Percentiles rank a stretch among this genome's conserved stretches.
Conservation (phyloP, 768 basidiomycete genomes). For the Naematelia aurantialba region DNA sequence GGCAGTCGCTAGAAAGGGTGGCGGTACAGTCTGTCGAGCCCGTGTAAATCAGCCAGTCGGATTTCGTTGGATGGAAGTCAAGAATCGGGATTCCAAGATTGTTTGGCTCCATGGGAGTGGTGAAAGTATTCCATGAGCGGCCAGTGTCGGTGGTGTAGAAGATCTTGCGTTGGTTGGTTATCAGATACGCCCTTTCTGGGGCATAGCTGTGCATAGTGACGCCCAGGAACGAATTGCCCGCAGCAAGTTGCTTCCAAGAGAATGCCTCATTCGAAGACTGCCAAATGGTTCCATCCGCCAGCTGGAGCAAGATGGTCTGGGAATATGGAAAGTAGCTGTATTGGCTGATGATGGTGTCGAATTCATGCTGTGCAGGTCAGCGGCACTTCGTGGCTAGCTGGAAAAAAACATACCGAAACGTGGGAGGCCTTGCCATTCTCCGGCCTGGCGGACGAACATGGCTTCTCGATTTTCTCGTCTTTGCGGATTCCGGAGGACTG, state of each 20-base stretch:
- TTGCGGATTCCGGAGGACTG: constrained; percentile 60
- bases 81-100: constrained; percentile 69
- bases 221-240: constrained; percentile 65
- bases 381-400: neutral
- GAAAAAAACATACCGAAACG: constrained; percentile 60
- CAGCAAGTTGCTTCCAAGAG: constrained; percentile 69
- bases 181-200: constrained; percentile 79
- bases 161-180: constrained; percentile 64
- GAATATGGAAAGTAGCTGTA: constrained; percentile 78
- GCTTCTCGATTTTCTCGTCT: constrained; percentile 67
- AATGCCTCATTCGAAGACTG: constrained; percentile 95
- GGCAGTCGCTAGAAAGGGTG: constrained; percentile 59
- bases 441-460: constrained; percentile 78
- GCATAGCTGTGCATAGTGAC: constrained; percentile 82
- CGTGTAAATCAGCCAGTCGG: constrained; percentile 85
- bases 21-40: constrained; percentile 66
- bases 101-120: constrained; percentile 71
- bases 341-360: constrained; percentile 57
- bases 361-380: constrained; percentile 36
- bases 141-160: constrained; percentile 84
- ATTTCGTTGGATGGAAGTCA: constrained; percentile 74
- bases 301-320: constrained; percentile 76
- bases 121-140: constrained; percentile 60
- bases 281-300: constrained; percentile 75
- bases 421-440: constrained; percentile 72